Evolutionary conservation across 2,329 filamentous ascomycete species (phyloP), one percentile per base, ranked within the genome.

Genomic region (Capronia coronata): DNA sequence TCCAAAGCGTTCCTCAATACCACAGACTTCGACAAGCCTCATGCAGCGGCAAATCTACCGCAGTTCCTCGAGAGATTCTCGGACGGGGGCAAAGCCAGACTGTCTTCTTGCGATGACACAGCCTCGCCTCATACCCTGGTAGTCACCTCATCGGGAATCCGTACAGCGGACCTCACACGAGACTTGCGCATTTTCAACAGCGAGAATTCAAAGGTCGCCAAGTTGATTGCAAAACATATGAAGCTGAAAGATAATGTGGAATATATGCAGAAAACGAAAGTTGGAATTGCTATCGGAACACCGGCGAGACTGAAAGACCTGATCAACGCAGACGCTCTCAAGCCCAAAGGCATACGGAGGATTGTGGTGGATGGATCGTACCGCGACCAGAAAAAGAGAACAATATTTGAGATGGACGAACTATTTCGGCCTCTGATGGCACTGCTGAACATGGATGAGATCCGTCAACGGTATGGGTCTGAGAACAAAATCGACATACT

Each of bases 151-250:
- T 88, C 90, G 4, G 93, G 88, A 0, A 73, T 96, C 48, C 77
- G 93, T 62, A 89, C 93, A 3, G 89, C 91, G 13, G 87, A 97
- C 63, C 70, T 96, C 40, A 83, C 86, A 85, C 49, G 55, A 45
- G 45, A 71, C 37, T 67, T 59, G 14, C 10, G 52, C 18, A 39
- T 49, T 30, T 56, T 60, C 42, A 51, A 48, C 30, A 55, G 27
- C 14, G 37, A 93, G 65, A 82, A 87, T 7, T 81, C 78, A 43
- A 77, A 80, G 39, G 83, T 98, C 1, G 86, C 87, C 1, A 98
- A 98, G 68, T 74, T 98, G 64, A 98, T 98, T 67, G 91, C 93
- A 25, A 98, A 98, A 68, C 93, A 98, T 67, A 94, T 98, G 73
- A 98, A 98, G 70, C 70, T 98, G 9, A 80, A 87, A 46, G 91